Evolutionary conservation across 805 yeast genomes (phyloP), one percentile per base, ranked within the genome.

Genomic region (Wickerhamiella alocasiicola): DNA sequence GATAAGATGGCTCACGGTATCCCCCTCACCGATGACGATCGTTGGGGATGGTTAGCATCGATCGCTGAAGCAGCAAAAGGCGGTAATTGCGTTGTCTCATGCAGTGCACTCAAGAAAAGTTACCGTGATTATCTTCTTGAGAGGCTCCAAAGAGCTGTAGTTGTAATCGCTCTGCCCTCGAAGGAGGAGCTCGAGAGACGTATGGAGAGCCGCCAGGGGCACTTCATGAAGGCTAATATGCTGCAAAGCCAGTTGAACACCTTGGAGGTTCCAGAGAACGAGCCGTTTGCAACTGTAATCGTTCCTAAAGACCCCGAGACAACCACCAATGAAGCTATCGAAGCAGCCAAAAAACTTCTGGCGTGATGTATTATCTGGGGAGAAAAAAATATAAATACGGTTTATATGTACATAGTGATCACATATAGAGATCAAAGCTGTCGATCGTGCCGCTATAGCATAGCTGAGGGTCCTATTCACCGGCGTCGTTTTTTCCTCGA

Each of bases 151-250:
- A 46, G 39, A 17, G 48, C 46, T 1, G 71, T 81, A 48, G 78
- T 80, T 57, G 65, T 85, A 24, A 78, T 87, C 54, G 59, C 88
- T 34, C 70, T 72, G 50, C 78, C 85, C 9, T 63, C 74, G 6
- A 70, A 65, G 49, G 78, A 76, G 6, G 79, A 70, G 47, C 68
- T 87, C 33, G 46, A 71, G 12, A 54, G 61, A 25, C 68, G 97
- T 39, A 80, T 85, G 41, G 61, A 62, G 5, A 54, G 58, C n/a
- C 67, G 98, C 49, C 57, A 71, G 49, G 73, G 74, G 36, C 98
- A 91, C 55, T 91, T 70, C 57, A 85, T 91, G 94, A 87, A 87
- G 55, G 69, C 78, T 4, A 71, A 74, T 45, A 83, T 87, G 95
- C 74, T 85, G 39, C 68, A 72, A 45, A 75, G 85, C 16, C 96